Evolutionary conservation across 2,329 filamentous ascomycete species (phyloP), one percentile per base, ranked within the genome.

Genomic region (Eutypa lata): DNA sequence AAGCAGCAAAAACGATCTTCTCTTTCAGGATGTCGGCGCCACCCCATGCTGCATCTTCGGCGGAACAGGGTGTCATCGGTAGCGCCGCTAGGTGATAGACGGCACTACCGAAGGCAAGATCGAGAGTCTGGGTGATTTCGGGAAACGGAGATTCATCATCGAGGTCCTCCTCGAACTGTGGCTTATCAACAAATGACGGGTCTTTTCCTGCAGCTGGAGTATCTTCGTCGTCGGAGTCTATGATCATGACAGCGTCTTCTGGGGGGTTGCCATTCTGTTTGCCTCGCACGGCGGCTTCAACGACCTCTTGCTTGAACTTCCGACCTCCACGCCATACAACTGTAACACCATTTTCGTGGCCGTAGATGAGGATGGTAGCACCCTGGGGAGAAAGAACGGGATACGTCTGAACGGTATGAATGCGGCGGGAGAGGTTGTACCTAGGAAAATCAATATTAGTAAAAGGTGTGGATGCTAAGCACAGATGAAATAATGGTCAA

Each of bases 171-270:
- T 84, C 81, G 54, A 87, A 87, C 53, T 82, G 75, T 7, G 82
- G 79, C 52, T 77, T 78, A 62, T 86, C 81, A 51, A 78, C 74
- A 49, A 74, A 78, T 1, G 52, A 21, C 61, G 57, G 35, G 61
- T 47, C 43, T 56, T 56, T 47, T 42, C 47, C 49, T 11, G 65
- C 54, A 21, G 69, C 58, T 48, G 70, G 54, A 2, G 71, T 58
- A 26, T 76, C 76, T 28, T 86, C 83, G 7, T 84, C 81, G 59
- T 87, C 83, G 1, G 81, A 86, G 61, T 87, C 83, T 50, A 87
- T 77, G 16, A 85, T 75, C 78, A 87, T 85, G 26, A 86, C 74
- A 3, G 76, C 72, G 61, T 84, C 81, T 18, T 78, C 76, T 5
- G 61, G 50, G 24, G 65, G 54, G 3, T 66, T 63, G 13, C 82